Conservation (phyloP, 257 asterid species). For the Thymus mandschuricus region DNA sequence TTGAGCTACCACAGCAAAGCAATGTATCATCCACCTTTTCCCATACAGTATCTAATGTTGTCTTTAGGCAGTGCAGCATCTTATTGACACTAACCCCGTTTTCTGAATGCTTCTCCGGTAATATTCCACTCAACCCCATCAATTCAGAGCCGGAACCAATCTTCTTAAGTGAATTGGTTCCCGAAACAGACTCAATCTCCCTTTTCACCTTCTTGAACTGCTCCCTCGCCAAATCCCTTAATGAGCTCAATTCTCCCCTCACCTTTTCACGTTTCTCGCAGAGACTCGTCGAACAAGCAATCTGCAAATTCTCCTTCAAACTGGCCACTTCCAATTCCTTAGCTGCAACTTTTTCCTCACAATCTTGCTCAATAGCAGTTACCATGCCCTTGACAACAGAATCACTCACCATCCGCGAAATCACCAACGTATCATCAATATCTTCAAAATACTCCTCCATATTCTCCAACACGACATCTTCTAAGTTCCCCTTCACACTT, state of each 20-base stretch:
- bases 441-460: slow-evolving; percentile 74
- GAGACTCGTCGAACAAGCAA: slow-evolving; percentile 35
- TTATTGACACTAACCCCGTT: slow-evolving; percentile 46
- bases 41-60: slow-evolving; percentile 48
- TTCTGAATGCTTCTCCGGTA: slow-evolving; percentile 50
- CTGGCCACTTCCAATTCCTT: slow-evolving; percentile 65
- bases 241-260: slow-evolving; percentile 46
- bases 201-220: slow-evolving; percentile 58
- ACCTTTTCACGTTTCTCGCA: slow-evolving; percentile 42
- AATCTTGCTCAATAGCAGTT: slow-evolving; percentile 79
- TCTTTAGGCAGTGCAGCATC: slow-evolving; percentile 49
- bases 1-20: slow-evolving; percentile 41
- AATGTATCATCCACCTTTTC: slow-evolving; percentile 42
- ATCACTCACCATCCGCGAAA: slow-evolving; percentile 84
- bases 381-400: slow-evolving; percentile 90
- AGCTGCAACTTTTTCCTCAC: slow-evolving; percentile 60
- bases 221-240: slow-evolving; percentile 46
- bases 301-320: slow-evolving; percentile 46
- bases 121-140: slow-evolving; percentile 60
- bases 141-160: slow-evolving; percentile 58
- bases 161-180: slow-evolving; percentile 46
- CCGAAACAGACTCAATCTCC: slow-evolving; percentile 48
- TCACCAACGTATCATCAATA: slow-evolving; percentile 53
- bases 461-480: slow-evolving; percentile 66
- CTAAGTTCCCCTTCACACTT: slow-evolving; percentile 51